Conservation (phyloP, 2,329 filamentous ascomycete genomes). For the Hypoxylon sp. region DNA sequence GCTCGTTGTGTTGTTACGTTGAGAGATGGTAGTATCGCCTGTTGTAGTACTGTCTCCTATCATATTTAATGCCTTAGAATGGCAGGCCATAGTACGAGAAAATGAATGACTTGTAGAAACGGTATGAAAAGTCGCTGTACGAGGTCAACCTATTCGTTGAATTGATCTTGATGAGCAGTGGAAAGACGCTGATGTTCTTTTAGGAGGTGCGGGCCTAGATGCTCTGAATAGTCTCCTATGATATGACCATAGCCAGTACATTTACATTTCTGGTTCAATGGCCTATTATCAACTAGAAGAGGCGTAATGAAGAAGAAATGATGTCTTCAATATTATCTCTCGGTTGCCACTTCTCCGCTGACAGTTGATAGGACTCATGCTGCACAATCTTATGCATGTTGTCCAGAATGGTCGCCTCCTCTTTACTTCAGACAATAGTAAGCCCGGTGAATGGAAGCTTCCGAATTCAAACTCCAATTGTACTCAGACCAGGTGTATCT, state of each 20-base stretch:
- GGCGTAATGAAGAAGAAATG: background rate
- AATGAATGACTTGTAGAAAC: background rate
- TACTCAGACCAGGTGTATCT: background rate
- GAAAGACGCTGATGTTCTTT: no score
- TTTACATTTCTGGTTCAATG: no score
- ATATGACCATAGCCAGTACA: background rate
- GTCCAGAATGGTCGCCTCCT: background rate
- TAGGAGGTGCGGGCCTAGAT: background rate
- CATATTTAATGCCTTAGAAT: background rate
- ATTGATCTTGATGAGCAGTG: no score
- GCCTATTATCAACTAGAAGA: background rate
- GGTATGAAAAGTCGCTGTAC: background rate
- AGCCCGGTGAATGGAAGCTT: background rate
- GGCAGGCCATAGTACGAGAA: background rate
- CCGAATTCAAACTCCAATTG: background rate
- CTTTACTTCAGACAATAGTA: background rate
- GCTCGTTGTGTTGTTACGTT: constrained; percentile 13
- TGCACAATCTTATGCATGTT: background rate
- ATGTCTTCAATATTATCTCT: background rate
- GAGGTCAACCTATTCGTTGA: background rate
- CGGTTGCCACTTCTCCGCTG: background rate
- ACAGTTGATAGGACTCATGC: background rate
- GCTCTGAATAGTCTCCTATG: background rate
- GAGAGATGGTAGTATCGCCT: background rate
- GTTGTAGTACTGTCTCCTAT: background rate